Percentiles rank a stretch among this genome's conserved stretches.
Evolutionary conservation across 306 rosid genomes (phyloP).

Genomic region (Fragaria vesca): DNA sequence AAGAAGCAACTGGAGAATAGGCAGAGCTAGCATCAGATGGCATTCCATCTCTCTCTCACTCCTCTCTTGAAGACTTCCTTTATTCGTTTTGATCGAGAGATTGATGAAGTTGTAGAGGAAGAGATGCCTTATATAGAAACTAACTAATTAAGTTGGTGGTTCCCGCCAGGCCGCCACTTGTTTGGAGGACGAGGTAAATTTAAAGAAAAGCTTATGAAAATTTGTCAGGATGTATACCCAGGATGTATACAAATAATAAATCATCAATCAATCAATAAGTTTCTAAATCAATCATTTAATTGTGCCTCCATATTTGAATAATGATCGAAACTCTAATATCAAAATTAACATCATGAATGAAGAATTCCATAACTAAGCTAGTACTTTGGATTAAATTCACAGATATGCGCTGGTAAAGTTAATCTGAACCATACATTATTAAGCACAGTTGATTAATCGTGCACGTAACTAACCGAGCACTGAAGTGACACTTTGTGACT

Average conservation of each 20-base stretch:
- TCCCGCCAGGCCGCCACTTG: background rate
- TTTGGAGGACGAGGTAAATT: background rate
- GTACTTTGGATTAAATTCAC: background rate
- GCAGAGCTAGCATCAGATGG: slow-evolving; percentile 16
- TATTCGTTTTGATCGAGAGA: background rate
- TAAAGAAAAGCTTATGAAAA: background rate
- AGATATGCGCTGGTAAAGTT: background rate
- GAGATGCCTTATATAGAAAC: background rate
- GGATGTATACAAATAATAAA: background rate
- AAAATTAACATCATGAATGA: background rate
- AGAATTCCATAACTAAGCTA: too few relatives aligned
- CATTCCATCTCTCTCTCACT: slow-evolving; percentile 12
- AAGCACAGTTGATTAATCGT: background rate
- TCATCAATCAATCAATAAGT: background rate
- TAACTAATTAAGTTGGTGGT: background rate
- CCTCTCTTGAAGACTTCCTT: background rate
- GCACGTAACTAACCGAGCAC: background rate
- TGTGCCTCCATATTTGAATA: background rate
- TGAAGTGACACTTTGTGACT: background rate
- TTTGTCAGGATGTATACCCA: background rate
- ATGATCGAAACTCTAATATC: background rate
- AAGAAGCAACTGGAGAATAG: slow-evolving; percentile 13
- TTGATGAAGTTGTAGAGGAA: background rate
- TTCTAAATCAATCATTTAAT: background rate
- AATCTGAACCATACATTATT: background rate